Conservation (phyloP, 306 rosid species). For the Dryas alaskensis region DNA sequence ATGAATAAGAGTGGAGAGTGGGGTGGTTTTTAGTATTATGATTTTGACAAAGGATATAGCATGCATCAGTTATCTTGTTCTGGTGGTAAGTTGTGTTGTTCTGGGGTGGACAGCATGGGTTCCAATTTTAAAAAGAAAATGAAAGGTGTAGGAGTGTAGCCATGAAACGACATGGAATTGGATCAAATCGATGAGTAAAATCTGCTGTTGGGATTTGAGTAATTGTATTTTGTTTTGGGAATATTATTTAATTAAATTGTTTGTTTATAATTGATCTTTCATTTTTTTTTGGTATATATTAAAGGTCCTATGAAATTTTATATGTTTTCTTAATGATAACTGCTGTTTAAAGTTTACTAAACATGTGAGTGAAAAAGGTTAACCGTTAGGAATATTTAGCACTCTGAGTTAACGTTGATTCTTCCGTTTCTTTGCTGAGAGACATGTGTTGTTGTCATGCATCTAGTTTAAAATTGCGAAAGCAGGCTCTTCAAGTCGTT, state of each 20-base stretch:
- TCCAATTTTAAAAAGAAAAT: neutral
- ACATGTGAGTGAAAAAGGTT: neutral
- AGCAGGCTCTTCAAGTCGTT: neutral
- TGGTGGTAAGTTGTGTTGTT: neutral
- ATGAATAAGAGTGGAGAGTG: neutral
- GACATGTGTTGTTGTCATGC: neutral
- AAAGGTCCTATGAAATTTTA: neutral
- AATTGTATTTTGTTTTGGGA: too few relatives aligned
- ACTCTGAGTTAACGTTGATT: neutral
- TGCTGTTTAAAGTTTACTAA: slow-evolving; percentile 2
- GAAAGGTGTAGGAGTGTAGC: neutral
- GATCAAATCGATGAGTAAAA: neutral
- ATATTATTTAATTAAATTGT: neutral
- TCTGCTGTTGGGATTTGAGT: neutral
- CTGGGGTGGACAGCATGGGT: neutral
- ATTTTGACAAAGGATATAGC: neutral
- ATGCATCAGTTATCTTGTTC: neutral
- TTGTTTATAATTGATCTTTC: neutral
- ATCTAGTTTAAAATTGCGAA: neutral
- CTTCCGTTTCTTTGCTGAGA: neutral
- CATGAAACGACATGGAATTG: neutral
- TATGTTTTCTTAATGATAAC: neutral
- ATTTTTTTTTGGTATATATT: neutral
- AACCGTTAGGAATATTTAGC: neutral
- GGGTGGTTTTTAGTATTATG: neutral